phyloP scores from a whole-genome alignment of 805 yeast genomes.

The Cyberlindnera petersonii region DNA sequence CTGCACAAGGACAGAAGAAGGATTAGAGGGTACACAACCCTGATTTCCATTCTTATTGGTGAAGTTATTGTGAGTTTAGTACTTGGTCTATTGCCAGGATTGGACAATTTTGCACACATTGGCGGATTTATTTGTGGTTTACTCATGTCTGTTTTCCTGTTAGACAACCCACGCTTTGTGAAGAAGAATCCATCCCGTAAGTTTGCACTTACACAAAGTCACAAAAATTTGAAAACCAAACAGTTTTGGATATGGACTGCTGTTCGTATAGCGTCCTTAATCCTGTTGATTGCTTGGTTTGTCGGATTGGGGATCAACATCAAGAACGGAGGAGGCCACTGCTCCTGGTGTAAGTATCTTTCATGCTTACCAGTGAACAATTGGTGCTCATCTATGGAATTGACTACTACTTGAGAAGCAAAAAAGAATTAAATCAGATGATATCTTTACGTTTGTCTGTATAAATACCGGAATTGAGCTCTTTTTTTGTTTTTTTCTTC shows the following conservation, averaged over 20 bases:
- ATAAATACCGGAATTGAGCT: too few relatives aligned
- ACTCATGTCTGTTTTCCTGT: slow-evolving; percentile 42
- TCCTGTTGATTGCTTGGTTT: slow-evolving; percentile 46
- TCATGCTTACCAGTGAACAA: slow-evolving; percentile 66
- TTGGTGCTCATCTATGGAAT: slow-evolving; percentile 58
- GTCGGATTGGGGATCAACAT: slow-evolving; percentile 47
- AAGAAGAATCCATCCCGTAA: slow-evolving; percentile 16
- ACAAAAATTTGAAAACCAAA: slow-evolving; percentile 30
- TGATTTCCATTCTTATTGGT: slow-evolving; percentile 43
- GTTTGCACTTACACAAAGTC: slow-evolving; percentile 14
- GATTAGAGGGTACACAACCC: slow-evolving; percentile 41
- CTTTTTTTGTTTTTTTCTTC: too few relatives aligned
- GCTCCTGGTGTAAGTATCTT: slow-evolving; percentile 72
- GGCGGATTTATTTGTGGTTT: slow-evolving; percentile 71
- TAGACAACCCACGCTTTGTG: slow-evolving; percentile 53
- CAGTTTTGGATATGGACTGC: slow-evolving; percentile 50
- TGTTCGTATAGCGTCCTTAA: slow-evolving; percentile 43
- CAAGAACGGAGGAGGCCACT: slow-evolving; percentile 45
- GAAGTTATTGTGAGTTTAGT: slow-evolving; percentile 59
- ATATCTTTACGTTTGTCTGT: too few relatives aligned
- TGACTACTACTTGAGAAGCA: too few relatives aligned
- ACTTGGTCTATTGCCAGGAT: slow-evolving; percentile 65
- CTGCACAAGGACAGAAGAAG: slow-evolving; percentile 49
- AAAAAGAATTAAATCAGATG: too few relatives aligned
- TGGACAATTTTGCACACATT: slow-evolving; percentile 71